Base-by-base conservation (phyloP, 441 rosid genomes). In the Populus trichocarpa region DNA sequence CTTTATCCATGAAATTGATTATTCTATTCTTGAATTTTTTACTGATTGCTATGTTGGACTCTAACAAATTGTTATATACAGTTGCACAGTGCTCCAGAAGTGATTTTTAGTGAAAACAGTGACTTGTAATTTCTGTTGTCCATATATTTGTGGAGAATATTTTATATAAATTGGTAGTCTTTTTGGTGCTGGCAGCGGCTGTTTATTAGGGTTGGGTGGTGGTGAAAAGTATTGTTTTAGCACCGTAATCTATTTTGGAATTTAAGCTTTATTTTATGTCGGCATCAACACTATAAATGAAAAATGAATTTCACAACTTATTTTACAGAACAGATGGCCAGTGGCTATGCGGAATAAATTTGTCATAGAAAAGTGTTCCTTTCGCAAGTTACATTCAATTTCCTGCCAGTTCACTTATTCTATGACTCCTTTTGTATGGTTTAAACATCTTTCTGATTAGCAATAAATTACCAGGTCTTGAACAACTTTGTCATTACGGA, bases 401-500 rank as follows among this genome's bases (percentile, higher is more conserved):
- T 23, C 14, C 30, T n/a, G 18, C 6, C 4, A 12, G 16, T 13
- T 26, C 4, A 4, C 12, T 75, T 20, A 1, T 42, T 28, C 33
- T 57, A 18, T 38, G 0, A n/a, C 30, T 71, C 26, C 40, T 22
- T 7, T 6, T 28, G 26, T 1, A 8, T 22, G 3, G 6, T n/a
- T 16, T 20, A 65, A 8, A 12, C 35, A 57, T 5, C 32, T 61
- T 50, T 61, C 25, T 23, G 23, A 25, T 61, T 64, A 20, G 30
- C 59, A 2, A 64, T 28, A n/a, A 42, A 25, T 14, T 8, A 14
- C 59, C 90, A 96, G 99, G 97, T 92, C 75, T 81, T 96, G 89
- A 85, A 80, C 81, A 96, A 91, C 83, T 96, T 96, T 20, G 97
- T 89, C 78, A 89, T 94, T 59, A 79, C 86, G 2, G 96, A 96